These are phyloP conservation scores for Xylaria telfairii DNA, from an alignment of 495 filamentous ascomycete species.

Conservation along the genomic window DNA sequence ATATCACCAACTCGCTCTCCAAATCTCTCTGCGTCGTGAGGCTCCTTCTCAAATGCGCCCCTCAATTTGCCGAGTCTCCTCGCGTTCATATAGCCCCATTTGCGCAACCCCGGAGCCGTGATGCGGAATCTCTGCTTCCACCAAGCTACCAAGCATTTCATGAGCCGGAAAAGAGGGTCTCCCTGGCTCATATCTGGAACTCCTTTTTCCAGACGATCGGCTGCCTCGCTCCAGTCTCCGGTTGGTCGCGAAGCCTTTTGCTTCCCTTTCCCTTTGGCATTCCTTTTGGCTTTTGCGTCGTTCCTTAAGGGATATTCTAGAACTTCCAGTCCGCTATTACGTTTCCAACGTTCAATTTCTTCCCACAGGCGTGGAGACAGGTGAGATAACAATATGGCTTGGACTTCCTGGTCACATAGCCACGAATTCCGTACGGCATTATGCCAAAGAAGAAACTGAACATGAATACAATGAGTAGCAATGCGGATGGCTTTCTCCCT, in stretches of 20 bases:
- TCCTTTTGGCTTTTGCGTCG: constrained; percentile 44
- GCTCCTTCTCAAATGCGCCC: constrained; percentile 66
- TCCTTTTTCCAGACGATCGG: constrained; percentile 71
- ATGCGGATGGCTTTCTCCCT: constrained; percentile 78
- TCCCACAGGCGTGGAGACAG: constrained; percentile 68
- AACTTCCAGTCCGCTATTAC: constrained; percentile 66
- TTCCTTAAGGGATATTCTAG: constrained; percentile 43
- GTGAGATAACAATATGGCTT: constrained; percentile 75
- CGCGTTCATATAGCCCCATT: constrained; percentile 82
- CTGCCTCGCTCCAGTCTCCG: constrained; percentile 77
- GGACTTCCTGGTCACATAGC: constrained; percentile 79
- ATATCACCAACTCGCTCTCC: constrained; percentile 74
- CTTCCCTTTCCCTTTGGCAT: constrained; percentile 41
- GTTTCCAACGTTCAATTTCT: constrained; percentile 77
- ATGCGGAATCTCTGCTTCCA: constrained; percentile 88
- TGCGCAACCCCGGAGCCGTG: constrained; percentile 80
- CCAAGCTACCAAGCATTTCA: constrained; percentile 77
- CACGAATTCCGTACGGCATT: constrained; percentile 87
- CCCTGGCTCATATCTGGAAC: constrained; percentile 74
- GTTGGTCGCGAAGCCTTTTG: constrained; percentile 54
- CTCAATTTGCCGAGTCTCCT: constrained; percentile 70
- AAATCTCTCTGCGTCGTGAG: constrained; percentile 65
- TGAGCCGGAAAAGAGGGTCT: constrained; percentile 80
- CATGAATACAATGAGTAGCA: constrained; percentile 85
- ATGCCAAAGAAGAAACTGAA: constrained; percentile 86